Conservation (phyloP, 2,329 filamentous ascomycete species). For the Sporothrix pallida region DNA sequence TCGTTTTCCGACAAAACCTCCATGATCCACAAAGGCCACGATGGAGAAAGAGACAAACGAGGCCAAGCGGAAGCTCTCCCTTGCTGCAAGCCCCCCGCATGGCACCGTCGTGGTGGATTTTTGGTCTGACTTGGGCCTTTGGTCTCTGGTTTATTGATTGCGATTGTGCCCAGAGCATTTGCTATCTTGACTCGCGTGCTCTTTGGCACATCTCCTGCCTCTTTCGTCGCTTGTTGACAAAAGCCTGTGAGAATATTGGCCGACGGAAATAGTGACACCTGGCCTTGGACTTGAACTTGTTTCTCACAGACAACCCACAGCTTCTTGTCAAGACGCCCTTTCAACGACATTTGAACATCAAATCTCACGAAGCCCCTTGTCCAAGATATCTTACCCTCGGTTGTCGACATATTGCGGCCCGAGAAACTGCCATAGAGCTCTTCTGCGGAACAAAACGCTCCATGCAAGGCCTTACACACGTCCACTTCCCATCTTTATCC, state of each 20-base stretch:
- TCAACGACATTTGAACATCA: background rate
- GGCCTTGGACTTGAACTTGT: background rate
- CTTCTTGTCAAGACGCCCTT: background rate
- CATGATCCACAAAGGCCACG: slow-evolving; percentile 2
- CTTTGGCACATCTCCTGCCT: slow-evolving; percentile 12
- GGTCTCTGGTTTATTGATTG: background rate
- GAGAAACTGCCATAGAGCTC: background rate
- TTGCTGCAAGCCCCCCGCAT: background rate
- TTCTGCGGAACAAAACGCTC: background rate
- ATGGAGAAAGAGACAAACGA: background rate
- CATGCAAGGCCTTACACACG: background rate
- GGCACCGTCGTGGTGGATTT: background rate
- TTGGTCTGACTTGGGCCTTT: background rate
- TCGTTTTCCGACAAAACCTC: background rate
- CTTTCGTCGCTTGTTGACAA: slow-evolving; percentile 13
- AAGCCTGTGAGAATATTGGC: background rate
- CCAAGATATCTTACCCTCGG: background rate
- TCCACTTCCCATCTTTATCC: background rate
- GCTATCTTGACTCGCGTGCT: slow-evolving; percentile 4
- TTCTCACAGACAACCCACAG: background rate
- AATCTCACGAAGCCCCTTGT: background rate
- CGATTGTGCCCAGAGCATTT: background rate
- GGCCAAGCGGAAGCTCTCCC: too few relatives aligned
- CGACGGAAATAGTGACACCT: background rate
- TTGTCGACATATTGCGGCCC: slow-evolving; percentile 6